phyloP scores from a whole-genome alignment of 495 filamentous ascomycete species.

The Podospora conica region DNA sequence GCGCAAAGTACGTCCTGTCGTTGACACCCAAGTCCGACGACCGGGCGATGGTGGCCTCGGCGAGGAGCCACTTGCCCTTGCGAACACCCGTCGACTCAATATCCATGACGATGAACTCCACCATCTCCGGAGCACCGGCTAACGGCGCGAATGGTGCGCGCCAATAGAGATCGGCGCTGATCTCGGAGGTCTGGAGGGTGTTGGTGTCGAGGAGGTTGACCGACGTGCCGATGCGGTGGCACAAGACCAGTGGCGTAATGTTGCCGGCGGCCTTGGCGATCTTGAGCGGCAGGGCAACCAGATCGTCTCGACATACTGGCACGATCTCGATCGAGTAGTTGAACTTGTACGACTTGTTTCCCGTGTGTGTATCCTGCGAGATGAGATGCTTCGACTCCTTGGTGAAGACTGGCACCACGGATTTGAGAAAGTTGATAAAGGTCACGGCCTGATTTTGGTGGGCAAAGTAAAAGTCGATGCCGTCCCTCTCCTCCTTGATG shows the following conservation, averaged over 20 bases:
- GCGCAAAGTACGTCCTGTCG: conserved; percentile 74
- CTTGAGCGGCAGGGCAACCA: conserved; percentile 86
- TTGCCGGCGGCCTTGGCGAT: conserved; percentile 80
- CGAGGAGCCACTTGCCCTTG: conserved; percentile 76
- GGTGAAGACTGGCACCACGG: conserved; percentile 67
- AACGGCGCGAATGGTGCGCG: conserved; percentile 74
- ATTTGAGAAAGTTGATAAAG: conserved; percentile 83
- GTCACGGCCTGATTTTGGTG: conserved; percentile 87
- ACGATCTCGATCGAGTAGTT: conserved; percentile 78
- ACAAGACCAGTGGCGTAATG: conserved; percentile 61
- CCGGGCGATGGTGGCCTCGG: conserved; percentile 80
- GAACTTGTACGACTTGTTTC: conserved; percentile 86
- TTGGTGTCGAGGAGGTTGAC: conserved; percentile 85
- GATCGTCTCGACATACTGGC: conserved; percentile 93
- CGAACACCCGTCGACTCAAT: conserved; percentile 71
- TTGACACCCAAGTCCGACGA: conserved; percentile 86
- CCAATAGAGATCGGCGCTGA: conserved; percentile 79
- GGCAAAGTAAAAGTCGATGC: conserved; percentile 90
- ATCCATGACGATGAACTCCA: conserved; percentile 92
- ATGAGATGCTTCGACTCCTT: conserved; percentile 92
- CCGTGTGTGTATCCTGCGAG: conserved; percentile 86
- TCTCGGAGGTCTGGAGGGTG: conserved; percentile 83
- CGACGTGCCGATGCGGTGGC: conserved; percentile 81
- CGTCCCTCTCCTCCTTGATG: conserved; percentile 90
- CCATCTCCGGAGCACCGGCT: conserved; percentile 76